These are phyloP conservation scores for Trifolium pratense DNA, from an alignment of 306 rosid species.

Conservation along the genomic window DNA sequence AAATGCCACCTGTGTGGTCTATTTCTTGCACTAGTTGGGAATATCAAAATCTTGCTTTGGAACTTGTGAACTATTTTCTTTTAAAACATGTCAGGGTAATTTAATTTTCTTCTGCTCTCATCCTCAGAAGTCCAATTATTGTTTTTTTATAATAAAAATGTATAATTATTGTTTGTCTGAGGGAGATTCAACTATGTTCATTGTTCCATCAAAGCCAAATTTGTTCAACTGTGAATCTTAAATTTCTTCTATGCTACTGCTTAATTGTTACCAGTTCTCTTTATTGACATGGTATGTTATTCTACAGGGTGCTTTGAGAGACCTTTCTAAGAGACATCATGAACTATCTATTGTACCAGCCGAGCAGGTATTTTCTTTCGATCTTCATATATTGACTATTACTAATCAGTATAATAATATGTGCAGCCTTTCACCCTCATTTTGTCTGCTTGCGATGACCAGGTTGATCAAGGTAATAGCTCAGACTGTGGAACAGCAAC, in stretches of 20 bases:
- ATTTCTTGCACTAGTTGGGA: slow-evolving; percentile 11
- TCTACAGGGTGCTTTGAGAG: slow-evolving; percentile 85
- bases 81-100: background rate
- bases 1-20: background rate
- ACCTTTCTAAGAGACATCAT: slow-evolving; percentile 72
- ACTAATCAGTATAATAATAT: slow-evolving; percentile 22
- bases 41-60: slow-evolving; percentile 17
- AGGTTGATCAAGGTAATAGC: slow-evolving; percentile 69
- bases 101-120: background rate
- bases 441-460: slow-evolving; percentile 24
- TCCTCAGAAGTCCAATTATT: background rate
- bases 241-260: background rate
- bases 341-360: slow-evolving; percentile 55
- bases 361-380: slow-evolving; percentile 57
- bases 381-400: background rate
- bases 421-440: background rate
- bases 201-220: slow-evolving; percentile 12
- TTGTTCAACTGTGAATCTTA: slow-evolving; percentile 30
- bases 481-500: slow-evolving; percentile 55
- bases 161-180: background rate
- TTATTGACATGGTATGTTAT: slow-evolving; percentile 31
- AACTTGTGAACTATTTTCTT: slow-evolving; percentile 28
- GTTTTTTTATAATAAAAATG: background rate
- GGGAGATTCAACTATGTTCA: slow-evolving; percentile 5
- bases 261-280: slow-evolving; percentile 17